A percentile compares a stretch with the other conserved stretches of the same genome.
Evolutionary conservation across 768 basidiomycete species (phyloP).

Genomic region (Termitomyces heimii): DNA sequence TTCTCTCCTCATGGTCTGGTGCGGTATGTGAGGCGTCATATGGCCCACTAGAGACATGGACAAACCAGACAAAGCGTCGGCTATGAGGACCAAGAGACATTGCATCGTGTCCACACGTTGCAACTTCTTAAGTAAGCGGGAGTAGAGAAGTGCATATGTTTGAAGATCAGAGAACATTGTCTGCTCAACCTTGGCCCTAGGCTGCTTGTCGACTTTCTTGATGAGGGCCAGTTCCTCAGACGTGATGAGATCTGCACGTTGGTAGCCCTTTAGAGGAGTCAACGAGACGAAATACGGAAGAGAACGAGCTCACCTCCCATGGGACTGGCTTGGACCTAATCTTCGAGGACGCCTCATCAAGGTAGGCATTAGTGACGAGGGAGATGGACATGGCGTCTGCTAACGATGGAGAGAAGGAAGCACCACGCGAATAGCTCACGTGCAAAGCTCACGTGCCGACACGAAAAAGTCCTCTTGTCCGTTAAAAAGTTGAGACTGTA

Average conservation of each 20-base stretch:
- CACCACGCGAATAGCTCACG: conserved; percentile 11
- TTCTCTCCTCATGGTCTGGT: conserved; percentile 83
- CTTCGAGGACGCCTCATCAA: conserved; percentile 85
- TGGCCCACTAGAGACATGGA: conserved; percentile 2
- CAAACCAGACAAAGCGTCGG: conserved; percentile 80
- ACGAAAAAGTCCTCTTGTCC: neutral
- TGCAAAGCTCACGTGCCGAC: conserved; percentile 4
- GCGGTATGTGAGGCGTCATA: neutral
- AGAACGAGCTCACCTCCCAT: conserved; percentile 72
- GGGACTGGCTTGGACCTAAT: conserved; percentile 88
- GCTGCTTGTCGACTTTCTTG: conserved; percentile 85
- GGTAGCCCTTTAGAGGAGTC: conserved; percentile 66
- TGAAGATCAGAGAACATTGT: conserved; percentile 77
- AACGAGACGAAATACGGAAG: conserved; percentile 7
- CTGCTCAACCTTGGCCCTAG: conserved; percentile 67
- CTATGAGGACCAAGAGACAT: conserved; percentile 79
- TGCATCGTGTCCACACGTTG: conserved; percentile 85
- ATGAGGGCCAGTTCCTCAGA: conserved; percentile 81
- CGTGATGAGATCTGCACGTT: conserved; percentile 87
- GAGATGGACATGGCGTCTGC: conserved; percentile 56
- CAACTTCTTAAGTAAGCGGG: conserved; percentile 80
- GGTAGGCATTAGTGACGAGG: conserved; percentile 74
- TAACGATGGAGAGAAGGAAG: neutral
- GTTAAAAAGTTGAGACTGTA: conserved; percentile 1
- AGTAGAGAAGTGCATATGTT: conserved; percentile 83